These are phyloP conservation scores for Neoboletus brunneissimus DNA, from an alignment of 768 basidiomycete species.

Conservation along the genomic window DNA sequence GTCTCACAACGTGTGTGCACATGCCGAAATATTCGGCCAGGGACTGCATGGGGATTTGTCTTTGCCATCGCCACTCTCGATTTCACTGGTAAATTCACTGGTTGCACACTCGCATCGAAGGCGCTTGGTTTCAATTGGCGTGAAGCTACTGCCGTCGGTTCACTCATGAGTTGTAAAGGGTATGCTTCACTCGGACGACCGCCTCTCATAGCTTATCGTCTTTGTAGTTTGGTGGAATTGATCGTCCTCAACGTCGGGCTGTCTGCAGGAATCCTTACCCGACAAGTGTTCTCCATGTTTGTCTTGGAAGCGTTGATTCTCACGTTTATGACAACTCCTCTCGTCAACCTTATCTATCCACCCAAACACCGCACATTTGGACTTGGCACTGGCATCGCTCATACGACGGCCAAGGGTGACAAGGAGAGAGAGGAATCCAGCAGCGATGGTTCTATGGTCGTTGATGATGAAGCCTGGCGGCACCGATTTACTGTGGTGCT, in stretches of 20 bases:
- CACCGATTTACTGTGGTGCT: constrained; percentile 78
- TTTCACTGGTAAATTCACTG: constrained; percentile 86
- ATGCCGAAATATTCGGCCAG: constrained; percentile 30
- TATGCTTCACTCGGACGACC: constrained; percentile 34
- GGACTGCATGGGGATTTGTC: constrained; percentile 85
- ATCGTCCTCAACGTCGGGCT: constrained; percentile 96
- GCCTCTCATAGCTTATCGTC: constrained; percentile 3
- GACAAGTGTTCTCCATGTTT: constrained; percentile 91
- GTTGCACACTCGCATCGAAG: constrained; percentile 69
- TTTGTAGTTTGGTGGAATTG: constrained; percentile 74
- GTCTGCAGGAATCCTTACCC: constrained; percentile 69
- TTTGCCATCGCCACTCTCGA: constrained; percentile 75
- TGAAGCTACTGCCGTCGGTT: constrained; percentile 82
- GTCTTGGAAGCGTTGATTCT: constrained; percentile 81
- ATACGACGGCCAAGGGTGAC: background rate
- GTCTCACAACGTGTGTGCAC: background rate
- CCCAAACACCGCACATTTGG: constrained; percentile 53
- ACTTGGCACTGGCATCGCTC: constrained; percentile 12
- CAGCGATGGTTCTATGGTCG: background rate
- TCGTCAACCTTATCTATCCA: constrained; percentile 68
- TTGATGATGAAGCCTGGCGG: constrained; percentile 18
- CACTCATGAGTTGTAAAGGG: constrained; percentile 97
- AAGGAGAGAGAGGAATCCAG: background rate
- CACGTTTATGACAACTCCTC: constrained; percentile 86
- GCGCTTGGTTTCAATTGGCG: constrained; percentile 74